phyloP scores from a whole-genome alignment of 192 early-diverging fungal species.

The Backusella australiensis region DNA sequence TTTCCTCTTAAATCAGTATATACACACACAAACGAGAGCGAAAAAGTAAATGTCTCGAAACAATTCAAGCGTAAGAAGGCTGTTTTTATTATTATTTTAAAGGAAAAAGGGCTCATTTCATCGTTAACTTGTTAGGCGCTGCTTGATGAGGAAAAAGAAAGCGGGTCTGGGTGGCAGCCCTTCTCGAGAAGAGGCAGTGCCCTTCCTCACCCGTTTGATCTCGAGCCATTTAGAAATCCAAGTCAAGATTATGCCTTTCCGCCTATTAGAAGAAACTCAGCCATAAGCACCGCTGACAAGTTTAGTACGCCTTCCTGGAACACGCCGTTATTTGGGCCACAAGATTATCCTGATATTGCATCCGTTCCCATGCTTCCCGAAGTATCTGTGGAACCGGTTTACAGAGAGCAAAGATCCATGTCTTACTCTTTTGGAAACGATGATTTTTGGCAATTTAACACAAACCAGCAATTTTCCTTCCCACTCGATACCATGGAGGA shows the following conservation, averaged over 20 bases:
- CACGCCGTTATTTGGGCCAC: background rate
- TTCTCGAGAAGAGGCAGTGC: constrained; percentile 7
- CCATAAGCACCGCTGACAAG: constrained; percentile 11
- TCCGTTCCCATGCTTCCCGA: constrained; percentile 33
- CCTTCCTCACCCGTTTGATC: constrained; percentile 11
- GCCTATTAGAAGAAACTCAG: constrained; percentile 9
- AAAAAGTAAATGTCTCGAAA: constrained; percentile 13
- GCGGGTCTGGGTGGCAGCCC: background rate
- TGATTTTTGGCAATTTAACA: constrained; percentile 28
- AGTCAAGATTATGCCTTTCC: constrained; percentile 9
- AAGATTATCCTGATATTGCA: constrained; percentile 23
- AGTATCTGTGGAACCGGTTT: constrained; percentile 39
- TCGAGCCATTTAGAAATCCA: background rate
- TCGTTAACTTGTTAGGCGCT: background rate
- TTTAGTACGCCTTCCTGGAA: background rate
- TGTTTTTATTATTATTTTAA: background rate
- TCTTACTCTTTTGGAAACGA: constrained; percentile 54
- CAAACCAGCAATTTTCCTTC: constrained; percentile 13
- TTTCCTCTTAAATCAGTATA: background rate
- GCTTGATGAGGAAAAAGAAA: constrained; percentile 5
- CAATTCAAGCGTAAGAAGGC: background rate
- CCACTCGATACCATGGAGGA: constrained; percentile 29
- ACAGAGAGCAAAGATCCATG: constrained; percentile 51
- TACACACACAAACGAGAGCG: background rate
- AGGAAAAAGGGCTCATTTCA: no score